Evolutionary conservation across 148 eudicot genomes (phyloP), one percentile per base, ranked within the genome.

Genomic region (Cornus controversa): DNA sequence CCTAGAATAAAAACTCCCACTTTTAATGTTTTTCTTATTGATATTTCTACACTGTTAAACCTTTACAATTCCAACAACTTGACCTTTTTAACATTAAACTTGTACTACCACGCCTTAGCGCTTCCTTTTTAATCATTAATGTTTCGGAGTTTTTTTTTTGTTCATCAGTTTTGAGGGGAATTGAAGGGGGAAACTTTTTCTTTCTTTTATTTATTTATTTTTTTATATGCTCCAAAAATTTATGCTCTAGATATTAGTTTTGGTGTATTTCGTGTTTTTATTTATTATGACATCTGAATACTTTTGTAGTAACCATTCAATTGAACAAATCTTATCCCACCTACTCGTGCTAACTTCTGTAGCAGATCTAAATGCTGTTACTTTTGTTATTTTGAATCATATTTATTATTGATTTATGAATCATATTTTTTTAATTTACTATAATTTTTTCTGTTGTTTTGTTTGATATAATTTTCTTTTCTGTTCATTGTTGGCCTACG

Each of bases 401-500:
- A 60, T 60, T n/a, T n/a, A 18, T 60, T 60, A 6, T 60, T 60
- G 22, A 20, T 40, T 54, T 31, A 31, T 0, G 34, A 1, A 31
- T 31, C 4, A 2, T 31, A 31, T 31, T 31, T 31, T 31, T 31
- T 31, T 31, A 31, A 31, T 31, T 23, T 76, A 31, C 34, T 16
- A 54, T 67, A 6, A 70, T 63, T 22, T 2, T 24, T 62, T 63
- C 10, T 53, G 10, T 74, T 23, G n/a, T 15, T 27, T 53, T 23
- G 16, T 78, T 22, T 78, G 13, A 16, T 78, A 50, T n/a, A 53
- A 15, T 26, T 63, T 36, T 28, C 40, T 69, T 69, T 45, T 40
- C 45, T 58, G 20, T n/a, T 34, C 40, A 70, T 13, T 63, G 63
- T 1, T 72, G 31, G 23, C 16, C 34, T 15, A 26, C 37, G 9